Evolutionary conservation across 805 yeast genomes (phyloP).

Genomic region (Candida tibetensis): DNA sequence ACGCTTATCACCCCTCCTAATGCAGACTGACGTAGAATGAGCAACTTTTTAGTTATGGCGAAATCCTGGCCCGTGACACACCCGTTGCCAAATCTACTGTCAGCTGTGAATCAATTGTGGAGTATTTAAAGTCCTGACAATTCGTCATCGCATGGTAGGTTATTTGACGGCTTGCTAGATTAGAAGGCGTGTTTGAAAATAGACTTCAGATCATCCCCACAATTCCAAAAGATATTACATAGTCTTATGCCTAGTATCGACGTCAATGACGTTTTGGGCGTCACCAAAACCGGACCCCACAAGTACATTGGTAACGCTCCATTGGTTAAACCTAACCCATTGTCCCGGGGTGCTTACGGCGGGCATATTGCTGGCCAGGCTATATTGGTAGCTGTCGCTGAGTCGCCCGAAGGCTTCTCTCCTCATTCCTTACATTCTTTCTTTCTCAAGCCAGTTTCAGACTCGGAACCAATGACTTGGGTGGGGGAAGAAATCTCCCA

Average conservation of each 20-base stretch:
- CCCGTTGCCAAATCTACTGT: too few relatives aligned
- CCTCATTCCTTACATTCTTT: slow-evolving; percentile 38
- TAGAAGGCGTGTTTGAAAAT: too few relatives aligned
- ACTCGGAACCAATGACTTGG: slow-evolving; percentile 24
- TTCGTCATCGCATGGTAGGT: too few relatives aligned
- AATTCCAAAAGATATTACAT: too few relatives aligned
- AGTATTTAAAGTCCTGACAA: too few relatives aligned
- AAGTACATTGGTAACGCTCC: slow-evolving; percentile 24
- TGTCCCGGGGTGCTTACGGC: slow-evolving; percentile 30
- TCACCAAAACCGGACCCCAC: slow-evolving; percentile 13
- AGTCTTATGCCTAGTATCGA: slow-evolving; percentile 7
- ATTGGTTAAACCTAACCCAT: slow-evolving; percentile 27
- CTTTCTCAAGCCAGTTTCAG: slow-evolving; percentile 22
- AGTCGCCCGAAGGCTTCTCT: slow-evolving; percentile 26
- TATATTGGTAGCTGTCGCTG: slow-evolving; percentile 28
- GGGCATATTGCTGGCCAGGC: slow-evolving; percentile 38
- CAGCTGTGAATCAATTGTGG: too few relatives aligned
- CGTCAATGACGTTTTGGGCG: slow-evolving; percentile 16
- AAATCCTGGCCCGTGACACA: too few relatives aligned
- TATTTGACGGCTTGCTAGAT: too few relatives aligned
- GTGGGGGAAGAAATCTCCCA: slow-evolving; percentile 29
- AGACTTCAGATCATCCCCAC: too few relatives aligned
- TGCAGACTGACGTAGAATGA: too few relatives aligned
- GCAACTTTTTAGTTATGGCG: too few relatives aligned
- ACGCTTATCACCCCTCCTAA: too few relatives aligned